phyloP scores from a whole-genome alignment of 768 basidiomycete species.

The Phlegmacium glaucopus region DNA sequence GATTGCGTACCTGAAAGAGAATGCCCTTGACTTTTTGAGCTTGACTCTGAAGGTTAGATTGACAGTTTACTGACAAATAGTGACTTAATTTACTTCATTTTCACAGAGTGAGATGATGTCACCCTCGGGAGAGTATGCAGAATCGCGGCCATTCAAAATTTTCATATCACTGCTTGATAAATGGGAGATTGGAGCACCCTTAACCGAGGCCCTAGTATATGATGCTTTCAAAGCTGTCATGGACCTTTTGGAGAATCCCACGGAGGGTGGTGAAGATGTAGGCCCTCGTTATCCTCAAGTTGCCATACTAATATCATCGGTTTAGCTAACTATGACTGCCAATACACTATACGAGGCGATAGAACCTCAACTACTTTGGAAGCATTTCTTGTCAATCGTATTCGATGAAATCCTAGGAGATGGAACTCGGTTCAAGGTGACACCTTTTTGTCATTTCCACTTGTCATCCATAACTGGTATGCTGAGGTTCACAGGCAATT shows the following conservation, averaged over 20 bases:
- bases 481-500: constrained; percentile 47
- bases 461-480: neutral
- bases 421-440: constrained; percentile 45
- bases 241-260: constrained; percentile 45
- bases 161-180: constrained; percentile 95
- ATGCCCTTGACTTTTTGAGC: constrained; percentile 71
- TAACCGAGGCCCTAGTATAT: constrained; percentile 77
- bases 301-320: neutral
- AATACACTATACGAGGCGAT: constrained; percentile 89
- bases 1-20: constrained; percentile 59
- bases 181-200: constrained; percentile 86
- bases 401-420: constrained; percentile 50
- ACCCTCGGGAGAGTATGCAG: constrained; percentile 68
- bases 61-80: too few species aligned
- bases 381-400: constrained; percentile 58
- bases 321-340: constrained; percentile 75
- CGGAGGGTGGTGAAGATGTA: constrained; percentile 63
- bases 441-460: neutral
- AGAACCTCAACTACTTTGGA: constrained; percentile 89
- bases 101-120: constrained; percentile 76
- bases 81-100: neutral
- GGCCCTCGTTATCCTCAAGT: constrained; percentile 13
- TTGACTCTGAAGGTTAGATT: constrained; percentile 60
- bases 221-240: constrained; percentile 78
- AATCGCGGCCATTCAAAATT: constrained; percentile 90